Base-by-base conservation (phyloP, 2,329 filamentous ascomycete genomes). In the Proliferodiscus dingleyae region DNA sequence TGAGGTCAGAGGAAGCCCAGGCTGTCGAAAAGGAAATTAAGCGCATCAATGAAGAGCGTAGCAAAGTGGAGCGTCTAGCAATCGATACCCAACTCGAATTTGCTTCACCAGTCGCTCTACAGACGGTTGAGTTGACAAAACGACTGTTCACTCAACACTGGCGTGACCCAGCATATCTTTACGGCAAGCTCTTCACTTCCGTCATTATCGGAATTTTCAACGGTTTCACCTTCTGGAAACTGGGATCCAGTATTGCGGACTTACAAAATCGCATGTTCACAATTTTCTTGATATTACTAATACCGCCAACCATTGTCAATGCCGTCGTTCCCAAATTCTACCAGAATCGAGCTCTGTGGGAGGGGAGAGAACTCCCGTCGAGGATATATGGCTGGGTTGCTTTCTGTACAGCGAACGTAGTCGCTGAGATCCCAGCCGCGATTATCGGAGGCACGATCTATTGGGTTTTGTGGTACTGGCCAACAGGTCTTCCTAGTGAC, bases 201-300 rank as follows among this genome's bases (percentile, higher is more conserved):
- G 77, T 87, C 47, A 75, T 88, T 50, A 72, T 86, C 36, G 85
- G 83, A 13, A 80, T 89, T 62, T 87, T 89, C 72, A 88, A 87
- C 66, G 84, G 83, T 18, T 89, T 88, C 66, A 88, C 85, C 3
- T 89, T 88, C 68, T 89, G 76, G 71, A 71, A 82, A 55, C 74
- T 88, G 3, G 82, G 81, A 2, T 71, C 81, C 62, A 75, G 72
- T 0, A 70, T 85, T 38, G 73, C 76, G 11, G 83, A 85, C 57
- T 81, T 89, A 74, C 84, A 89, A 61, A 81, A 87, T 66, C 77
- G 85, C 56, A 83, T 89, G 77, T 90, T 91, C 71, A 85, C 84
- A 0, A 66, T 69, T 42, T 87, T 86, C 65, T 56, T 87, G 18
- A 76, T 83, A 41, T 65, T 84, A 7, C 71, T 89, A 1, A 59